Evolutionary conservation across 805 yeast species (phyloP).

Genomic region (Maudiozyma pseudohumilis): DNA sequence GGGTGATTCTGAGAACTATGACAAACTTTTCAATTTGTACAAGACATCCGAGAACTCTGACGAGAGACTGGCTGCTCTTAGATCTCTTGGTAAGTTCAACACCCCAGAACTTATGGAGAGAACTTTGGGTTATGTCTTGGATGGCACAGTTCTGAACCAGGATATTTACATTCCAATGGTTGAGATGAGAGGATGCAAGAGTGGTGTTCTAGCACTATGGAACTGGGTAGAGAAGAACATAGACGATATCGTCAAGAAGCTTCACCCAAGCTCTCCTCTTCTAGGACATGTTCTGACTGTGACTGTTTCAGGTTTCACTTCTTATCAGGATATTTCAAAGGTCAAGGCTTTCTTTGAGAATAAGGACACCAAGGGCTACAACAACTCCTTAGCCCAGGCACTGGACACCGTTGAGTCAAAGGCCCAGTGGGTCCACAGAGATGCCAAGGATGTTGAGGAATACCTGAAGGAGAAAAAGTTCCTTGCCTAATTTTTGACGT

Average conservation of each 20-base stretch:
- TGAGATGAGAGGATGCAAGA: constrained; percentile 52
- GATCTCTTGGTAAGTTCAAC: constrained; percentile 55
- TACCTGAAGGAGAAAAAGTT: constrained; percentile 39
- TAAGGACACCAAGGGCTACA: constrained; percentile 51
- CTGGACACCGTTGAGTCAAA: constrained; percentile 49
- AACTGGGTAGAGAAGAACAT: constrained; percentile 65
- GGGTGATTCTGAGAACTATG: constrained; percentile 55
- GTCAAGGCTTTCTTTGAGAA: constrained; percentile 40
- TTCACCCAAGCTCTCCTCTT: constrained; percentile 76
- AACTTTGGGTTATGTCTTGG: constrained; percentile 46
- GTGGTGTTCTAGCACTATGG: constrained; percentile 64
- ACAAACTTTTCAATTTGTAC: constrained; percentile 51
- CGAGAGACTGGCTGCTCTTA: constrained; percentile 59
- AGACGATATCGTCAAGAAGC: constrained; percentile 50
- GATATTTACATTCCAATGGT: constrained; percentile 69
- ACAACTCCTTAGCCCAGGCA: constrained; percentile 54
- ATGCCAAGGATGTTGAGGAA: constrained; percentile 34
- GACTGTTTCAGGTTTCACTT: constrained; percentile 52
- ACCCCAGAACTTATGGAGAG: constrained; percentile 42
- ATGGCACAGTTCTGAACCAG: constrained; percentile 54
- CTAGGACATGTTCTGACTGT: constrained; percentile 61
- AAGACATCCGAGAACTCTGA: constrained; percentile 47
- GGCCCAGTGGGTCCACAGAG: constrained; percentile 49
- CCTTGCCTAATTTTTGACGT: constrained; percentile 6
- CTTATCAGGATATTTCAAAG: constrained; percentile 39